phyloP scores from a whole-genome alignment of 352 stramenopile genomes.

The Globisporangium splendens region DNA sequence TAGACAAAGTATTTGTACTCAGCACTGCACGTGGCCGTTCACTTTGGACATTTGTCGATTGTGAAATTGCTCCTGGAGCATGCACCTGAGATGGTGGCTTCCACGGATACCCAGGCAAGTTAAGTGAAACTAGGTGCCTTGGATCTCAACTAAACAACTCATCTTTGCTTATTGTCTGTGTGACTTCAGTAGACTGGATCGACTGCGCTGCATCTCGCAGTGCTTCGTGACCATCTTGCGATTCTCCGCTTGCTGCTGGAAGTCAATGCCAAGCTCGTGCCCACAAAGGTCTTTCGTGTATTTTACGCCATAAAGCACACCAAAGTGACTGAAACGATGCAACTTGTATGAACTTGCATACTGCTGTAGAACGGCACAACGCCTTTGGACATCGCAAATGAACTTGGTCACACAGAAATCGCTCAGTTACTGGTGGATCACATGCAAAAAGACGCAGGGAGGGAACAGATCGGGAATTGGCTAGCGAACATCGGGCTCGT shows the following conservation, averaged over 20 bases:
- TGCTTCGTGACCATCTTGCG: constrained; percentile 34
- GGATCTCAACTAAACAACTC: neutral
- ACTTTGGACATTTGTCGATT: constrained; percentile 47
- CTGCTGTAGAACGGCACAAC: constrained; percentile 41
- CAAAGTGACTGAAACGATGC: neutral
- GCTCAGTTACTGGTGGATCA: constrained; percentile 33
- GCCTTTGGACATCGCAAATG: constrained; percentile 49
- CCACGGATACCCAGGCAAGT: constrained; percentile 29
- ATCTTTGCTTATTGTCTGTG: neutral
- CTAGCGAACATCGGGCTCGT: constrained; percentile 70
- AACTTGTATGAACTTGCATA: neutral
- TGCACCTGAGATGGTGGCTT: constrained; percentile 15
- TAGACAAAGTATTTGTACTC: constrained; percentile 66
- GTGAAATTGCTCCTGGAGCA: constrained; percentile 46
- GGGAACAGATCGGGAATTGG: constrained; percentile 52
- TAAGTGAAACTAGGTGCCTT: no score
- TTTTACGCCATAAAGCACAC: neutral
- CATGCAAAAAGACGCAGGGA: constrained; percentile 19
- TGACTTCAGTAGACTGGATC: constrained; percentile 31
- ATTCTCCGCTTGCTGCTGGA: constrained; percentile 53
- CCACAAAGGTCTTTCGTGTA: constrained; percentile 42
- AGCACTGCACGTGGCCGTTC: constrained; percentile 63
- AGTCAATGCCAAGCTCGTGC: constrained; percentile 24
- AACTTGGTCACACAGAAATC: constrained; percentile 32
- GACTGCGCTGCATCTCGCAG: constrained; percentile 63